Evolutionary conservation across 345 rosid genomes (phyloP).

Genomic region (Euphorbia pulcherrima): DNA sequence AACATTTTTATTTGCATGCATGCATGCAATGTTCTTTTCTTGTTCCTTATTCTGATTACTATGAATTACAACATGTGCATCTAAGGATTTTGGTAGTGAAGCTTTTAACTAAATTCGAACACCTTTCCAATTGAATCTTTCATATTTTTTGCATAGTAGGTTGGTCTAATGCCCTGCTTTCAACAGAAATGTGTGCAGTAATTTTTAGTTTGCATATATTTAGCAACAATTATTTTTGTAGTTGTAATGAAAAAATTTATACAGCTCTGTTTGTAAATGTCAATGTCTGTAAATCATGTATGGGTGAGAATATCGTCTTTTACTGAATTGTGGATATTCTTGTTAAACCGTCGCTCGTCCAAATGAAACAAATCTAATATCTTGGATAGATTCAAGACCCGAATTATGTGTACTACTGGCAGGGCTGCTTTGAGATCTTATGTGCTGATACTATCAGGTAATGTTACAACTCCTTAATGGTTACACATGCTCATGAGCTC

Average conservation of each 20-base stretch:
- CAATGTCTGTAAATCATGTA: background rate
- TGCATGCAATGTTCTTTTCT: too few species aligned
- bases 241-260: background rate
- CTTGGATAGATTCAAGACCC: too few species aligned
- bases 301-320: too few species aligned
- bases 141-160: background rate
- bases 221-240: background rate
- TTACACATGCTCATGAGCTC: background rate
- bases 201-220: background rate
- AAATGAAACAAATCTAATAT: too few species aligned
- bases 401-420: too few species aligned
- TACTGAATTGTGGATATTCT: too few species aligned
- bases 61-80: too few species aligned
- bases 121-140: slow-evolving; percentile 8
- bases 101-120: too few species aligned
- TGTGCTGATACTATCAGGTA: background rate
- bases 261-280: background rate
- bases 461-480: background rate
- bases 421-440: background rate
- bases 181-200: background rate
- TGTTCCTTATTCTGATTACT: too few species aligned
- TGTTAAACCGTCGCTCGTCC: too few species aligned
- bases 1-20: too few species aligned
- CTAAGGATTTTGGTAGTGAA: too few species aligned
- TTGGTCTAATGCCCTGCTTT: background rate